Conservation (phyloP, 805 yeast genomes). For the Pichia membranifaciens region DNA sequence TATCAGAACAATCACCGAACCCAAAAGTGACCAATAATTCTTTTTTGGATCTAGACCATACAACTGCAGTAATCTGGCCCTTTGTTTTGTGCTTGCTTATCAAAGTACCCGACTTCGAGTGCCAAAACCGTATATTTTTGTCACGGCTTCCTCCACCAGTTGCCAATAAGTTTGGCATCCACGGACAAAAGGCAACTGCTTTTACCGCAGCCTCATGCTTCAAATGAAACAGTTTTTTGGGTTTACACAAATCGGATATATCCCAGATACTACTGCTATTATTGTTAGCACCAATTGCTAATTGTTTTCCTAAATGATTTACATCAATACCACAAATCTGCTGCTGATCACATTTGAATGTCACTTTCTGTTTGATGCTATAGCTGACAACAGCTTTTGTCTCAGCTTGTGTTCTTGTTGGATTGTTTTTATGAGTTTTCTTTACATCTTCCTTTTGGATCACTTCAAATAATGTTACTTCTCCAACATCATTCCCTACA, state of each 20-base stretch:
- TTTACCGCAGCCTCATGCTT: conserved; percentile 84
- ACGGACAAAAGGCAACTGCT: conserved; percentile 86
- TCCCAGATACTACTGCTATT: conserved; percentile 78
- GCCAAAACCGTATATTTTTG: conserved; percentile 81
- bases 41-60: conserved; percentile 62
- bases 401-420: not conserved
- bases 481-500: conserved; percentile 65
- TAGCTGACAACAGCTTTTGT: conserved; percentile 3
- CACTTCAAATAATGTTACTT: conserved; percentile 40
- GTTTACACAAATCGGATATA: conserved; percentile 35
- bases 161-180: conserved; percentile 74
- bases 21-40: conserved; percentile 82
- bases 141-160: conserved; percentile 92
- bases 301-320: conserved; percentile 43
- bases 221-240: conserved; percentile 43
- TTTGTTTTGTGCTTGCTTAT: conserved; percentile 50
- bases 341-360: conserved; percentile 45
- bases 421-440: not conserved
- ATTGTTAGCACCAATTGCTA: conserved; percentile 84
- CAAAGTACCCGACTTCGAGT: conserved; percentile 69
- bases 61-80: conserved; percentile 73
- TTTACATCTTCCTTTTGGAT: not conserved
- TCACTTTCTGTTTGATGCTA: conserved; percentile 17
- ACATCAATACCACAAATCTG: conserved; percentile 66
- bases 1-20: conserved; percentile 47